Evolutionary conservation across 2,329 filamentous ascomycete species (phyloP), one percentile per base, ranked within the genome.

Genomic region (Xylaria polymorpha): DNA sequence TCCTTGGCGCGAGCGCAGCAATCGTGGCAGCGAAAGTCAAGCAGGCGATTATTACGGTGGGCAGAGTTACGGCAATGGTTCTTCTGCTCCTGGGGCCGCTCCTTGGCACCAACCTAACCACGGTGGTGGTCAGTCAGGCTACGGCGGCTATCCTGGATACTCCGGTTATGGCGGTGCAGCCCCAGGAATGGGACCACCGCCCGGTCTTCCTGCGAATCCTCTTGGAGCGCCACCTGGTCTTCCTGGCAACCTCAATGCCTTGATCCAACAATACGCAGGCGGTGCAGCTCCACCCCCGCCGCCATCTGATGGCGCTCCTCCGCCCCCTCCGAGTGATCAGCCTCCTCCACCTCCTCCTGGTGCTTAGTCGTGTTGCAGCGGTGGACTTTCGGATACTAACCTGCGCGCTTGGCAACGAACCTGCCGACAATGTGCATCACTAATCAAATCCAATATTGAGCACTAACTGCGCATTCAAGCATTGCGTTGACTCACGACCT

Each of bases 201-300:
- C 83, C 35, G 84, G 84, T 18, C 81, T 82, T 72, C 81, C 81
- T 56, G 81, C 82, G 64, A 82, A 82, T 46, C 85, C 84, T 61
- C 82, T 90, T 53, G 82, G 83, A 68, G 85, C 84, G 67, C 86
- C 86, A 55, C 86, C 88, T 75, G 85, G 83, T 69, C 82, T 88
- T 29, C 80, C 81, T 51, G 85, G 86, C 69, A 88, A 88, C 48
- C 83, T 91, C 69, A 90, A 87, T 77, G 87, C 88, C 56, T 83
- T 93, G 67, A 90, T 92, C 75, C 88, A 92, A 79, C 90, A 90
- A 75, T 92, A 88, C 71, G 84, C 87, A 46, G 82, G 82, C 71
- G 83, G 85, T 57, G 81, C 80, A 39, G 83, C 79, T 48, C 83
- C 85, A 29, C 83, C 85, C 66, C 87, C 87, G 51, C 89, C 90